Evolutionary conservation across 73 alveolate genomes (phyloP).

Genomic region (Loxodes magnus): DNA sequence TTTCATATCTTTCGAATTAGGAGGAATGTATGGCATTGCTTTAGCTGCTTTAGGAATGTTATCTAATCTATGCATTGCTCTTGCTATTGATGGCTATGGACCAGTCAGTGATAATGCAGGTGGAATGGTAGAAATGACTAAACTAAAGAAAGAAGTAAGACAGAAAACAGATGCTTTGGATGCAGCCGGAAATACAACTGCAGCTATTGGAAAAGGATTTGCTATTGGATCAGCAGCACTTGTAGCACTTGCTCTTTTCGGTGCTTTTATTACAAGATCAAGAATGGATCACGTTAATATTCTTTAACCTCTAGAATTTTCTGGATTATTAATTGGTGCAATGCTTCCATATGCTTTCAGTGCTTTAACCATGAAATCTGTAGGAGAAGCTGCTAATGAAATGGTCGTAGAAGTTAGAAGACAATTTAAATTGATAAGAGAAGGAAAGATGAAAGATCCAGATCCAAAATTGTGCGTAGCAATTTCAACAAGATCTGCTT

Average conservation of each 20-base stretch:
- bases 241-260: constrained; percentile 86
- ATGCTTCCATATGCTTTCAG: constrained; percentile 85
- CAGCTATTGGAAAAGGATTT: constrained; percentile 94
- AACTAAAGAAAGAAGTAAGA: constrained; percentile 66
- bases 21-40: constrained; percentile 84
- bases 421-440: constrained; percentile 24
- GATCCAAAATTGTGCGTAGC: neutral
- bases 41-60: constrained; percentile 94
- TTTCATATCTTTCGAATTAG: constrained; percentile 42
- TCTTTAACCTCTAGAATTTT: constrained; percentile 56
- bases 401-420: constrained; percentile 85
- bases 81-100: constrained; percentile 18
- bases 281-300: constrained; percentile 51
- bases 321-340: constrained; percentile 77
- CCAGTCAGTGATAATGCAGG: constrained; percentile 97
- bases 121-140: constrained; percentile 94
- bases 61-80: constrained; percentile 73
- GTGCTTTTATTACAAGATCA: constrained; percentile 44
- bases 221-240: constrained; percentile 96
- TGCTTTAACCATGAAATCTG: constrained; percentile 92
- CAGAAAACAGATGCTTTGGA: constrained; percentile 85
- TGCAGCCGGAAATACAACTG: constrained; percentile 93
- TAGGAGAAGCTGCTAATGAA: constrained; percentile 86
- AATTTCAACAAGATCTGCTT: constrained; percentile 37
- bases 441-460: neutral